Base-by-base conservation (phyloP, 2,329 filamentous ascomycete species). In the Colletotrichum tofieldiae region DNA sequence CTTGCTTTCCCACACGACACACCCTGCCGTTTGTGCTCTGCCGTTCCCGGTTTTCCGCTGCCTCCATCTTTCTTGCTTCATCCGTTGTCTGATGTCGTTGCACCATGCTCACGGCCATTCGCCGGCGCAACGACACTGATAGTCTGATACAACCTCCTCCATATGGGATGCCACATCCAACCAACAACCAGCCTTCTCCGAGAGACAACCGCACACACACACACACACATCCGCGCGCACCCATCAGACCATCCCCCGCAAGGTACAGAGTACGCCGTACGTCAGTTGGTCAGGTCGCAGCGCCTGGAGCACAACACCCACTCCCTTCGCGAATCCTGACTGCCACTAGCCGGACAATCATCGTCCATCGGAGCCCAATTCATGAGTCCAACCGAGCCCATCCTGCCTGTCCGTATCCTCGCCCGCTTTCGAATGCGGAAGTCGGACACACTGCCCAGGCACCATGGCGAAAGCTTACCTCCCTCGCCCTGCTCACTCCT, bases 61-160 rank as follows among this genome's bases (percentile, higher is more conserved):
- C 51, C 47, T 56, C 68, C 63, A 55, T 67, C 26, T 59, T 59
- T 58, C 55, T 67, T 69, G 69, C 59, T 69, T 69, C 59, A 72
- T 64, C 58, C 39, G 32, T 63, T 64, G 65, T 69, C 54, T 52
- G 65, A 59, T 29, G 39, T 45, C 23, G 69, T 63, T 59, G 51
- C 55, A 52, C 51, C 58, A 51, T 39, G 52, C 67, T 65, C 61
- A 51, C 16, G 61, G 32, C 43, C 26, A 35, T 52, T 58, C 12
- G 29, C 43, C 41, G 16, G 35, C 54, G 20, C 43, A 60, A 29
- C 26, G 37, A 18, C 6, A 26, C 18, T 45, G 2, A 61, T 20
- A 32, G 8, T 51, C 52, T 11, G 18, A 45, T 41, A 11, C 43
- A 23, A 18, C 32, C 43, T 11, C 26, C 16, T 37, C 32, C 63